Conservation (phyloP, 176 grass and related monocot genomes). For the Oryza brachyantha region DNA sequence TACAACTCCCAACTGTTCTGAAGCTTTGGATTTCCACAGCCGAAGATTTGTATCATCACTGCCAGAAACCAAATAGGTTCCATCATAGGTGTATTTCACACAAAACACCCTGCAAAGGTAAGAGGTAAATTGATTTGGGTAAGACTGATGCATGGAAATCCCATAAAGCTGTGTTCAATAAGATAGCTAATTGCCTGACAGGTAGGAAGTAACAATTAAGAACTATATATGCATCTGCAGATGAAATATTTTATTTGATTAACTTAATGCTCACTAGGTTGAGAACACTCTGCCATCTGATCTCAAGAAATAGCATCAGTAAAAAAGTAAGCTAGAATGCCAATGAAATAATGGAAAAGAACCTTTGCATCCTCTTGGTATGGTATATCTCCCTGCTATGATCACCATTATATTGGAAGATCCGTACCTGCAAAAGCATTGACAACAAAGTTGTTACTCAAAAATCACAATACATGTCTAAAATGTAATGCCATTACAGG, state of each 20-base stretch:
- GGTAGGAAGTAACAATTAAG: neutral
- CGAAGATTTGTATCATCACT: slow-evolving; percentile 99
- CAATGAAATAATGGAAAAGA: slow-evolving; percentile 9
- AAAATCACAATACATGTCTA: slow-evolving; percentile 19
- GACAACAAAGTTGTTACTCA: neutral
- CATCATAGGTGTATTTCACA: slow-evolving; percentile 87
- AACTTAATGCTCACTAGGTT: neutral
- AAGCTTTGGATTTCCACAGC: slow-evolving; percentile 86
- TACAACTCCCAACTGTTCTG: slow-evolving; percentile 95
- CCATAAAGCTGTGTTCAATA: neutral
- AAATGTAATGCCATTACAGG: slow-evolving; percentile 18
- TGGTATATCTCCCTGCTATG: slow-evolving; percentile 99
- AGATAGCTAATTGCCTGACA: neutral
- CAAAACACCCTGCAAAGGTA: slow-evolving; percentile 75
- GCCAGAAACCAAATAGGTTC: slow-evolving; percentile 90
- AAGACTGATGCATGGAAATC: neutral
- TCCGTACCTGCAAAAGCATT: slow-evolving; percentile 72
- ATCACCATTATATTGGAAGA: slow-evolving; percentile 77
- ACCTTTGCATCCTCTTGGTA: slow-evolving; percentile 99
- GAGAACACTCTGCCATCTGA: neutral
- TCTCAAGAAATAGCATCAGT: neutral
- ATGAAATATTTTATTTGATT: neutral
- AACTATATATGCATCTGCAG: slow-evolving; percentile 5
- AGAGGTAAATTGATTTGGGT: slow-evolving; percentile 18
- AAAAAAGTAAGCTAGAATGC: neutral